Evolutionary conservation across 2,329 filamentous ascomycete genomes (phyloP).

Genomic region (Gyromitra esculenta): DNA sequence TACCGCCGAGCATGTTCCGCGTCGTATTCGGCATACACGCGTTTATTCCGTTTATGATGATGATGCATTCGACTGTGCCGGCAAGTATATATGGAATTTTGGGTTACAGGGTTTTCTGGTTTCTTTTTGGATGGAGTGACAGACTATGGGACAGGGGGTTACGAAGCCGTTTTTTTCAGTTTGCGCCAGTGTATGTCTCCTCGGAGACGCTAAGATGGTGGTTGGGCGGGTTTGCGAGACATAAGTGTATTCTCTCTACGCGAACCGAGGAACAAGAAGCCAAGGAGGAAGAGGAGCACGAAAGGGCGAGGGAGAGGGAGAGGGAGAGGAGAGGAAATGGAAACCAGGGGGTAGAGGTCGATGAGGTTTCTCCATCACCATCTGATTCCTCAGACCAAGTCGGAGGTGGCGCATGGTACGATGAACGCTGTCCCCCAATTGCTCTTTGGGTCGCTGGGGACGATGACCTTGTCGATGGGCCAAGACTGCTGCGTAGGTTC

Average conservation of each 20-base stretch:
- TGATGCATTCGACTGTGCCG: constrained; percentile 75
- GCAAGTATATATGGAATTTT: constrained; percentile 78
- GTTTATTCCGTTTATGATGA: constrained; percentile 94
- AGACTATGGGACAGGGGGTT: constrained; percentile 82
- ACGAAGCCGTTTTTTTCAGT: constrained; percentile 86
- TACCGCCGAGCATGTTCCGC: constrained; percentile 79
- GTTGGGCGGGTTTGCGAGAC: constrained; percentile 83
- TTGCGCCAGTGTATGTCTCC: constrained; percentile 88
- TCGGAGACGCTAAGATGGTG: constrained; percentile 95
- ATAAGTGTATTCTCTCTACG: constrained; percentile 87
- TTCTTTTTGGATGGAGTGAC: constrained; percentile 89
- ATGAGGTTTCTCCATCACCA: constrained; percentile 44
- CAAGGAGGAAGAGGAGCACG: constrained; percentile 47
- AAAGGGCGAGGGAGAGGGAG: constrained; percentile 53
- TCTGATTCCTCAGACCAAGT: constrained; percentile 21
- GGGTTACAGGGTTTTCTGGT: constrained; percentile 88
- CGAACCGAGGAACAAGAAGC: constrained; percentile 67
- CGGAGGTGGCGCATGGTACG: constrained; percentile 75
- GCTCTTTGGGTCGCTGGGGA: constrained; percentile 87
- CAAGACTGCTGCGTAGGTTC: constrained; percentile 76
- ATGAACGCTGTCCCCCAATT: constrained; percentile 79
- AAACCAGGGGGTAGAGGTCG: constrained; percentile 51
- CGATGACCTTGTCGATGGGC: constrained; percentile 85
- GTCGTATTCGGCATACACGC: constrained; percentile 89
- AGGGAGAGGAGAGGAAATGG: constrained; percentile 59